phyloP scores from a whole-genome alignment of 2,329 filamentous ascomycete species.

The Pseudophaeomoniella oleicola region DNA sequence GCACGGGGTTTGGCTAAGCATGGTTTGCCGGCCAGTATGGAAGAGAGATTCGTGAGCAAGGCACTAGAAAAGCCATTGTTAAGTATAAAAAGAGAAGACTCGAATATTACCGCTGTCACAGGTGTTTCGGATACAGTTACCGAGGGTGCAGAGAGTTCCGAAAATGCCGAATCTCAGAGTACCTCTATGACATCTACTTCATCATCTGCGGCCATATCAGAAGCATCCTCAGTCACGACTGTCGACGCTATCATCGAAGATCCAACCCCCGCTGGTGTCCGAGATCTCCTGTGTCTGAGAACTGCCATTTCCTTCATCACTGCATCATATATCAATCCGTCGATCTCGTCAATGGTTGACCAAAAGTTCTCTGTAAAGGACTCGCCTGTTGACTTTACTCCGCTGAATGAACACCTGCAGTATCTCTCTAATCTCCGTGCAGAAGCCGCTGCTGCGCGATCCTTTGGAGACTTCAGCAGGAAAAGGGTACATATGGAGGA shows the following conservation, averaged over 20 bases:
- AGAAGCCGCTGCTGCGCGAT: conserved; percentile 56
- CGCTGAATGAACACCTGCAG: conserved; percentile 55
- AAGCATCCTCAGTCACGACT: conserved; percentile 1
- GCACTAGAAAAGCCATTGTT: conserved; percentile 63
- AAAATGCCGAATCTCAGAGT: conserved; percentile 15
- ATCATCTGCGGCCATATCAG: conserved; percentile 7
- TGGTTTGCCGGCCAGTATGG: conserved; percentile 64
- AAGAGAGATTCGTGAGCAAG: conserved; percentile 68
- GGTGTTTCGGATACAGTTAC: conserved; percentile 11
- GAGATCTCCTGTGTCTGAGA: conserved; percentile 31
- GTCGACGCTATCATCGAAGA: conserved; percentile 17
- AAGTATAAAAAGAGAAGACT: conserved; percentile 46
- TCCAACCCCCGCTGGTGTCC: conserved; percentile 19
- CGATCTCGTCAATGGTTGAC: conserved; percentile 23
- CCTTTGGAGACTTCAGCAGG: conserved; percentile 29
- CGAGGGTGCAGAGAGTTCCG: conserved; percentile 12
- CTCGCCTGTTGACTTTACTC: conserved; percentile 49
- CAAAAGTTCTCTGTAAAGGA: conserved; percentile 20
- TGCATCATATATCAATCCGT: conserved; percentile 30
- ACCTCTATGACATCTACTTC: conserved; percentile 19
- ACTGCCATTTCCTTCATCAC: conserved; percentile 35
- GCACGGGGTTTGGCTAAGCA: conserved; percentile 51
- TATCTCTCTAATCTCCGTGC: conserved; percentile 52
- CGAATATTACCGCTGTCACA: conserved; percentile 11
- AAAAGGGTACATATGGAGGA: conserved; percentile 28